These are phyloP conservation scores for Saccharomycopsis vini DNA, from an alignment of 805 yeast species.

Conservation along the genomic window DNA sequence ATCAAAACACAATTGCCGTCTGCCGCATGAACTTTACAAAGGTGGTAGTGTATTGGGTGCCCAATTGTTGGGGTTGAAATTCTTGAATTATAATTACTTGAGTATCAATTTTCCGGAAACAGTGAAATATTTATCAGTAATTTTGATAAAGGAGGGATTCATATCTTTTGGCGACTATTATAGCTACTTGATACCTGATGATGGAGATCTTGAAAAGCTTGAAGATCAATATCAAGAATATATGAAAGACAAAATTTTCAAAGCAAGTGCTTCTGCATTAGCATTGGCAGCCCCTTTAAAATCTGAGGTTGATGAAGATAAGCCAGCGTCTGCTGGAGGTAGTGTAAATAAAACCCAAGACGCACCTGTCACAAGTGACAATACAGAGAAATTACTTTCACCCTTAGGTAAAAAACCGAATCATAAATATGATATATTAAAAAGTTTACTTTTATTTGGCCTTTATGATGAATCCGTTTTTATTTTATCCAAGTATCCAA, in stretches of 20 bases:
- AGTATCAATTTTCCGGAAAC: conserved; percentile 34
- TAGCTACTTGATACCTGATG: conserved; percentile 46
- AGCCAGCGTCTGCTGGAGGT: conserved; percentile 12
- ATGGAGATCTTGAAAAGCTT: conserved; percentile 36
- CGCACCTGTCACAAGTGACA: background rate
- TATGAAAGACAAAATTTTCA: conserved; percentile 45
- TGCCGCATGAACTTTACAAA: conserved; percentile 26
- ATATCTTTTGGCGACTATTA: conserved; percentile 55
- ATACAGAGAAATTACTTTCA: conserved; percentile 19
- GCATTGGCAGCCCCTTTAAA: conserved; percentile 82
- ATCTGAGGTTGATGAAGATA: conserved; percentile 49
- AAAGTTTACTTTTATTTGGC: conserved; percentile 49
- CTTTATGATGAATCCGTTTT: conserved; percentile 52
- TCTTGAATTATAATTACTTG: conserved; percentile 24
- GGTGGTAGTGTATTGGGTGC: conserved; percentile 56
- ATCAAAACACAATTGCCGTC: background rate
- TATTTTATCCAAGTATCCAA: conserved; percentile 54
- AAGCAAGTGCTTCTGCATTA: conserved; percentile 65
- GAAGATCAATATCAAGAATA: conserved; percentile 36
- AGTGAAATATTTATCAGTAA: conserved; percentile 38
- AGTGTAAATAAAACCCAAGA: conserved; percentile 8
- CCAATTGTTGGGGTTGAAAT: conserved; percentile 41
- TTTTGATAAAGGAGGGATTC: conserved; percentile 58
- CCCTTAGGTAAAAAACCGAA: conserved; percentile 21
- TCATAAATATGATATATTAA: conserved; percentile 40